Base-by-base conservation (phyloP, 306 rosid genomes). In the Dryas drummondii region DNA sequence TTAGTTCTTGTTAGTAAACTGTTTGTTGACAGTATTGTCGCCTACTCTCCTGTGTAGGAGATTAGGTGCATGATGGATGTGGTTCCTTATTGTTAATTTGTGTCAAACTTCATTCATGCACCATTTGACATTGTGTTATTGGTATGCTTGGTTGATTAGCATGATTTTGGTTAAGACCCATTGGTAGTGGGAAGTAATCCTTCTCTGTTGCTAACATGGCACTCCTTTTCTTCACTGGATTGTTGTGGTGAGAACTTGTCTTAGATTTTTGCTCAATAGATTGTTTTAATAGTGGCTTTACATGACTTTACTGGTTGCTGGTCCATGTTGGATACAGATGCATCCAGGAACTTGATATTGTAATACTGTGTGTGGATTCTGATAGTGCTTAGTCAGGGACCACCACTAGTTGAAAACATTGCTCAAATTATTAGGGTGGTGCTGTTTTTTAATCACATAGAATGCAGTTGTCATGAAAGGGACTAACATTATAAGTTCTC, bases 271-370 rank as follows among this genome's bases (percentile, higher is more conserved):
- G 2, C 11, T 70, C 9, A 37, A 40, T 70, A 37, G 49, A 26
- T 12, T 71, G 42, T 46, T 68, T 40, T 58, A 46, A 19, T 11
- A 37, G 44, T 58, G 61, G 40, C 14, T 11, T 46, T 62, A 13
- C 74, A 4, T 54, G 37, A 47, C 48, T 74, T 15, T 47, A 14
- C 4, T 46, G 74, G 56, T 27, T 76, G 49, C 69, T 68, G 45
- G 56, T 10, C 42, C 57, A 46, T 76, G 9, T 9, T 61, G 55
- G 41, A 32, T 50, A 16, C 46, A n/a, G 4, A 56, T 51, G 26
- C 15, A 40, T 66, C 50, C 4, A 54, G 12, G 52, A 55, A 76
- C n/a, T 48, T 45, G 51, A 57, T 27, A 2, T 15, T 7, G 16
- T 26, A 15, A 45, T 8, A 27, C 51, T 56, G 44, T 68, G n/a